Evolutionary conservation across 2,329 filamentous ascomycete genomes (phyloP).

Genomic region (Trichophyton benhamiae): DNA sequence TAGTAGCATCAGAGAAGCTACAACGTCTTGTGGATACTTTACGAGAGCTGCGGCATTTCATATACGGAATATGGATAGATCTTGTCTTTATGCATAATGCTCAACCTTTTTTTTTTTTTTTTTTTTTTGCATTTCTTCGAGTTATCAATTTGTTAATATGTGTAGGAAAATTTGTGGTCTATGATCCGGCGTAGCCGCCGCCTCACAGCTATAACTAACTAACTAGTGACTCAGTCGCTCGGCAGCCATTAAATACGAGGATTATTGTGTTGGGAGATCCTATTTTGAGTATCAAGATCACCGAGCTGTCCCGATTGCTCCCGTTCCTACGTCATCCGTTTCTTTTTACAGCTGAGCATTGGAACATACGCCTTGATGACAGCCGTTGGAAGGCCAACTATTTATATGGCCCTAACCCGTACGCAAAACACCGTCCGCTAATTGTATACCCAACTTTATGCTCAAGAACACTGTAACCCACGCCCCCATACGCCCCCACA

Average conservation of each 20-base stretch:
- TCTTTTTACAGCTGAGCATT: background rate
- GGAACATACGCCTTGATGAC: background rate
- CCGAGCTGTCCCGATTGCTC: background rate
- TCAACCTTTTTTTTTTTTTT: background rate
- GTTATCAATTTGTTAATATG: background rate
- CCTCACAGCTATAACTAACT: background rate
- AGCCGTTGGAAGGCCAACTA: background rate
- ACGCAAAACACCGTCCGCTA: too few species aligned
- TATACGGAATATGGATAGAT: background rate
- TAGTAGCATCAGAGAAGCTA: too few species aligned
- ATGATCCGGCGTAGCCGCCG: too few species aligned
- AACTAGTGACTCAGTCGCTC: background rate
- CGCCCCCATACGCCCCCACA: background rate
- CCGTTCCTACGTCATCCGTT: background rate
- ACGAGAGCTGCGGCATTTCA: background rate
- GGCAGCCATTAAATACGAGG: background rate
- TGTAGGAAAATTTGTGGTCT: too few species aligned
- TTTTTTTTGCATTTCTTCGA: background rate
- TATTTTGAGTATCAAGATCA: background rate
- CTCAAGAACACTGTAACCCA: too few species aligned
- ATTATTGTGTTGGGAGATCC: background rate
- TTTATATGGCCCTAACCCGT: background rate
- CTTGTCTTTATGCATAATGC: background rate
- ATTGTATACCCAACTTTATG: too few species aligned
- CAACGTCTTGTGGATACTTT: background rate